Conservation (phyloP, 1,139 yeast species). For the Debaryomyces nepalensis region DNA sequence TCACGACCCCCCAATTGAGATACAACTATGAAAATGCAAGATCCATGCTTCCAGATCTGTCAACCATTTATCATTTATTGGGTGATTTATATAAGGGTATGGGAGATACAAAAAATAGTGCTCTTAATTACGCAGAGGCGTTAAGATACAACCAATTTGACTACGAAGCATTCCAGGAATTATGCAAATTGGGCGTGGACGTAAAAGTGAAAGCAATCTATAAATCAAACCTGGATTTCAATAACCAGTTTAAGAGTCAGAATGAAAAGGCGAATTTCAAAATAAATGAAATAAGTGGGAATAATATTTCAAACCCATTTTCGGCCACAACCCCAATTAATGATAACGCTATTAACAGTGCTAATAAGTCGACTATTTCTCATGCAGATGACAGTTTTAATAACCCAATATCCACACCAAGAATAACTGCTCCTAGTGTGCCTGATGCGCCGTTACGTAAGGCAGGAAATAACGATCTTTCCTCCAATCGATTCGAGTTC, state of each 20-base stretch:
- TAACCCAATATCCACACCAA: slow-evolving; percentile 48
- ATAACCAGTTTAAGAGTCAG: slow-evolving; percentile 8
- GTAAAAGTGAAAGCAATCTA: slow-evolving; percentile 66
- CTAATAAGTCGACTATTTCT: slow-evolving; percentile 19
- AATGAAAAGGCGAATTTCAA: slow-evolving; percentile 7
- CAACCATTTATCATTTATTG: slow-evolving; percentile 65
- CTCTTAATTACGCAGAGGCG: slow-evolving; percentile 69
- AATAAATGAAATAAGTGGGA: slow-evolving; percentile 8
- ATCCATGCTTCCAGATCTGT: slow-evolving; percentile 60
- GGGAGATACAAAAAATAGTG: slow-evolving; percentile 68
- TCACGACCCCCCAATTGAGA: slow-evolving; percentile 30
- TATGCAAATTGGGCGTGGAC: slow-evolving; percentile 73
- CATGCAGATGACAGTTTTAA: slow-evolving; percentile 31
- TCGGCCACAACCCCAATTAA: slow-evolving; percentile 20
- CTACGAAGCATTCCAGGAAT: slow-evolving; percentile 84
- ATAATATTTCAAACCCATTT: slow-evolving; percentile 32
- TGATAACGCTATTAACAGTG: slow-evolving; percentile 13
- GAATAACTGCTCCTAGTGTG: slow-evolving; percentile 42
- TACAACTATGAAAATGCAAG: slow-evolving; percentile 42
- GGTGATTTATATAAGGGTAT: slow-evolving; percentile 69
- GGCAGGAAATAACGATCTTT: slow-evolving; percentile 30
- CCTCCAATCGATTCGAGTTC: slow-evolving; percentile 31
- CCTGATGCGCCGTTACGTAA: slow-evolving; percentile 63
- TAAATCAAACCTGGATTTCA: slow-evolving; percentile 28
- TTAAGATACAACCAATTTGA: slow-evolving; percentile 75